These are phyloP conservation scores for Trichocomaceae sp. DNA, from an alignment of 2,329 filamentous ascomycete species.

Conservation along the genomic window DNA sequence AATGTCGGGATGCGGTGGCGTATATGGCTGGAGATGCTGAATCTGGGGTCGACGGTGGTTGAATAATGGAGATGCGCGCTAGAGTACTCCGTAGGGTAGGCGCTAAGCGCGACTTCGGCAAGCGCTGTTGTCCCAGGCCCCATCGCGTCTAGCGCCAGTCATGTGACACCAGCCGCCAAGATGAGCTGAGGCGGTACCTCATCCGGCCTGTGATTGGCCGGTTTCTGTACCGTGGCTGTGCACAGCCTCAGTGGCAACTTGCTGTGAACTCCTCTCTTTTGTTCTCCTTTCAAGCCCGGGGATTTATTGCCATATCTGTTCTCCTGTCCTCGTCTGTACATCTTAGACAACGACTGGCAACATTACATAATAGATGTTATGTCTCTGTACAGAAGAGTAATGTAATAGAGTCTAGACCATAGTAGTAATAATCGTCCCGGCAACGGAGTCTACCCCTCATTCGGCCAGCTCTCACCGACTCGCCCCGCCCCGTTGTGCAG, in stretches of 20 bases:
- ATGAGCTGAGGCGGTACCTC: not conserved
- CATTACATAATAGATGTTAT: too few species aligned
- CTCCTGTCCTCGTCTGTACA: too few species aligned
- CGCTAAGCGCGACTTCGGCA: conserved; percentile 12
- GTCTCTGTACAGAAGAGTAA: too few species aligned
- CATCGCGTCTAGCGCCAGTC: not conserved
- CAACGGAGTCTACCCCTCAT: conserved; percentile 1
- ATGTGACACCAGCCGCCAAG: not conserved
- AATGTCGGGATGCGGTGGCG: not conserved
- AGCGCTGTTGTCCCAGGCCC: conserved; percentile 9
- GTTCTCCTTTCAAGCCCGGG: not conserved
- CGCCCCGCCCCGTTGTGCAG: conserved; percentile 8
- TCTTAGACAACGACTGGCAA: too few species aligned
- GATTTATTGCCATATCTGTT: not conserved
- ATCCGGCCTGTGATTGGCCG: not conserved
- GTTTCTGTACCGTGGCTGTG: conserved; percentile 3
- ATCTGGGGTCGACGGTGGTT: conserved; percentile 3
- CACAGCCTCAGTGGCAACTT: conserved; percentile 9
- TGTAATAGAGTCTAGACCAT: too few species aligned
- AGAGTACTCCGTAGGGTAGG: too few species aligned
- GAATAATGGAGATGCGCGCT: too few species aligned
- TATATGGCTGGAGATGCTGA: not conserved
- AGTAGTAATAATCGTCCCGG: not conserved
- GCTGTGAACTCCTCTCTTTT: not conserved
- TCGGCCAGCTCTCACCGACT: conserved; percentile 10